Evolutionary conservation across 2,329 filamentous ascomycete genomes (phyloP), one percentile per base, ranked within the genome.

Genomic region (Ceratocystis diversiconidia): DNA sequence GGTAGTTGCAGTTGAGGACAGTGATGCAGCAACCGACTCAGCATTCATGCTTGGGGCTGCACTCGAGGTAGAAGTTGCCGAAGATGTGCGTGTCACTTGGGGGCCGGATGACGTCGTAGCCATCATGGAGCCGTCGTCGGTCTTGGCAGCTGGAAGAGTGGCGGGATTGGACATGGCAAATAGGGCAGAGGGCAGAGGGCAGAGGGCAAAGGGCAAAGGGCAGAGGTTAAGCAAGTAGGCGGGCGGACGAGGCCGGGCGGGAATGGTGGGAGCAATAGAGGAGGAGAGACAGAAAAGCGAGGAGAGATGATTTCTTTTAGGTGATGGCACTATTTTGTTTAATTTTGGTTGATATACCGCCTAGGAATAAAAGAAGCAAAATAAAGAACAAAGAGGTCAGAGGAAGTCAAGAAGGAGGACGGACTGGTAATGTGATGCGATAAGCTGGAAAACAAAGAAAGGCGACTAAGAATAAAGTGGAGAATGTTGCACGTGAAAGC

Each of bases 1-100:
- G 5, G 66, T 67, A 4, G 63, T 63, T 15, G 61, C 44, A 28
- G 63, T 61, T 25, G 65, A 67, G 5, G 66, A 64, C 52, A 57
- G 22, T 6, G 52, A 57, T 17, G 22, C 52, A 12, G 62, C 63
- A 55, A 66, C 52, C 7, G 61, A 66, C 61, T 63, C 61, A 43
- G 65, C 61, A n/a, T 63, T 59, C 3, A 64, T 41, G 2, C 61
- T 66, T 2, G 36, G 61, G 17, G 41, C 43, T 7, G 12, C 52
- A 44, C 50, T 60, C 28, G 61, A 60, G 12, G 61, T 52, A 25
- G 65, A 66, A 6, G n/a, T n/a, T 8, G 65, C 59, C n/a, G 65
- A 63, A 10, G 52, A 25, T 17, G 63, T 64, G 52, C 65, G 65
- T 3, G 65, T 59, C 15, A 66, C 62, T n/a, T 57, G n/a, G 22